Evolutionary conservation across 2,329 filamentous ascomycete genomes (phyloP), one percentile per base, ranked within the genome.

Genomic region (Fusarium penzigii): DNA sequence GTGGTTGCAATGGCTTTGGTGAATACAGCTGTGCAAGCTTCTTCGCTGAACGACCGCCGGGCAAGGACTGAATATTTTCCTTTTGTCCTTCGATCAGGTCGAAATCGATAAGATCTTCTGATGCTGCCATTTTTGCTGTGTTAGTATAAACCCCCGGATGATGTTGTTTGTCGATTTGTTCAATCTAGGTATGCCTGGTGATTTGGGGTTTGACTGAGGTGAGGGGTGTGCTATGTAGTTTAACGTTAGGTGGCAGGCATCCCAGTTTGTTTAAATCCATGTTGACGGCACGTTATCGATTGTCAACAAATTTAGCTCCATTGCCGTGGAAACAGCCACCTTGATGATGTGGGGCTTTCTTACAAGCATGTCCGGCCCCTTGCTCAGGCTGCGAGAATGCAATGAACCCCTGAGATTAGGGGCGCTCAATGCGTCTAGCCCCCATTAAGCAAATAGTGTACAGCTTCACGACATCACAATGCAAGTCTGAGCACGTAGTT

Each of bases 11-110:
- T 39, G 81, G 78, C 39, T 82, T 79, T 49, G 89, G 79, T 56
- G 92, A 87, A 80, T 91, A 92, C 32, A 91, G 83, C 49, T 92
- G 84, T 29, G 87, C 92, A 46, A 99, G 86, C 48, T 94, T 92
- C 75, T 87, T 90, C 42, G 93, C 94, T 39, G 93, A 97, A 59
- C 94, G 79, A 17, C 82, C 94, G 57, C 90, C 89, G 14, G 93
- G 92, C 12, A 99, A 81, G 17, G 92, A 87, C 72, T 97, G 92
- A 51, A 99, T 97, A 73, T 99, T 99, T 76, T 99, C 94, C 75
- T 99, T 99, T 65, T 97, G 92, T 43, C 84, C 85, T 75, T 99
- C 94, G 74, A 99, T 97, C 58, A 97, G 83, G 65, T 96, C 89
- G 76, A 99, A 97, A 75, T 85, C 76, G 68, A 87, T 84, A 39